Evolutionary conservation across 805 yeast genomes (phyloP).

Genomic region (Blastobotrys terrestris): DNA sequence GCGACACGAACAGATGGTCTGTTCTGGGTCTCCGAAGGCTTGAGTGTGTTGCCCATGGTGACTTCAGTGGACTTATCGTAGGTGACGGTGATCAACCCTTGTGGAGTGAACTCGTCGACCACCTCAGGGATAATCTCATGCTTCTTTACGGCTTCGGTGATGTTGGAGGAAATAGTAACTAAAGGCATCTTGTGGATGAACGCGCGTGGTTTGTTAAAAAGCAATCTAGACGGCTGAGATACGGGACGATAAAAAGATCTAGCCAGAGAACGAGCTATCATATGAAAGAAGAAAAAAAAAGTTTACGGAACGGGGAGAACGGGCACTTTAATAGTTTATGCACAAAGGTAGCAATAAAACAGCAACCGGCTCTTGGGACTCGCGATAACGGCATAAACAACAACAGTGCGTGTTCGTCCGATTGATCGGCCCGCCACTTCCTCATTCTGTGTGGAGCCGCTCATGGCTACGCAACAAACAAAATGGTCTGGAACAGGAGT

Average conservation of each 20-base stretch:
- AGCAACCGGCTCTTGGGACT: neutral
- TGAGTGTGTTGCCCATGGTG: constrained; percentile 70
- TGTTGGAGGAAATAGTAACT: constrained; percentile 28
- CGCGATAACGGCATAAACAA: neutral
- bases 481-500: too few species aligned
- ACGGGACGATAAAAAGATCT: neutral
- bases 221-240: neutral
- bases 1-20: constrained; percentile 64
- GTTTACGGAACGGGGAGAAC: neutral
- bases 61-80: constrained; percentile 58
- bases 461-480: too few species aligned
- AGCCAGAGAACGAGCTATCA: neutral
- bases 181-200: constrained; percentile 20
- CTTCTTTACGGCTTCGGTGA: constrained; percentile 35
- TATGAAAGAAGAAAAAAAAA: too few species aligned
- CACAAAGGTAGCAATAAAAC: neutral
- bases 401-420: neutral
- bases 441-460: neutral
- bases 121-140: constrained; percentile 41
- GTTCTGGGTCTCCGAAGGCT: constrained; percentile 59
- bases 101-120: constrained; percentile 26
- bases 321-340: neutral
- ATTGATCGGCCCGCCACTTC: neutral
- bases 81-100: constrained; percentile 49
- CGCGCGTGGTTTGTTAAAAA: neutral